Conservation (phyloP, 208 protist species). For the Herpetomonas samuelpessoai region DNA sequence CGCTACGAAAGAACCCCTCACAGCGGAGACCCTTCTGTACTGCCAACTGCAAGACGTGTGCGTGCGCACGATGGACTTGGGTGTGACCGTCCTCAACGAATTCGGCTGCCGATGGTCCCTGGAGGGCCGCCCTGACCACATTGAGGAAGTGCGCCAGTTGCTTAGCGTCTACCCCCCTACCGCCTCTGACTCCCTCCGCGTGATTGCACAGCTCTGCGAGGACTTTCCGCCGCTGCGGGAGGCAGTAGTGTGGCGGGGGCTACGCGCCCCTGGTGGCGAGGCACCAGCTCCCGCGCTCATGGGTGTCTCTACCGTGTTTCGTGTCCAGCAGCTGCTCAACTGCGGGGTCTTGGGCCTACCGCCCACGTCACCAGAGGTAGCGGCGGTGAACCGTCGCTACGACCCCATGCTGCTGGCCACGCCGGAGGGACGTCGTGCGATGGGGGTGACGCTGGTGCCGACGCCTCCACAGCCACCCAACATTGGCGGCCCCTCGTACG, state of each 20-base stretch:
- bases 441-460: background rate
- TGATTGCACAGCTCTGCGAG: background rate
- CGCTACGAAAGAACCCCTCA: background rate
- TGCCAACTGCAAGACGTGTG: background rate
- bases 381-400: background rate
- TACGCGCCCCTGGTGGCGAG: background rate
- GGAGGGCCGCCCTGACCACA: background rate
- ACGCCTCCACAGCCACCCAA: background rate
- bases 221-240: background rate
- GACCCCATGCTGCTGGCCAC: background rate
- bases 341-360: background rate
- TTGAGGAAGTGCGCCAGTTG: background rate
- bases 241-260: background rate
- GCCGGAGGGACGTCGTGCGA: background rate
- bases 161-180: background rate
- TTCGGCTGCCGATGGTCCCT: background rate
- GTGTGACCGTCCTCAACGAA: background rate
- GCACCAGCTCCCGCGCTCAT: background rate
- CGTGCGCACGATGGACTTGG: background rate
- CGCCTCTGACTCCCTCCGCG: background rate
- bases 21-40: background rate
- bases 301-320: background rate
- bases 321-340: background rate
- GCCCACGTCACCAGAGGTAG: background rate
- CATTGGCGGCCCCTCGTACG: background rate